Evolutionary conservation across 2,329 filamentous ascomycete genomes (phyloP).

Genomic region (Sphaceloma murrayae): DNA sequence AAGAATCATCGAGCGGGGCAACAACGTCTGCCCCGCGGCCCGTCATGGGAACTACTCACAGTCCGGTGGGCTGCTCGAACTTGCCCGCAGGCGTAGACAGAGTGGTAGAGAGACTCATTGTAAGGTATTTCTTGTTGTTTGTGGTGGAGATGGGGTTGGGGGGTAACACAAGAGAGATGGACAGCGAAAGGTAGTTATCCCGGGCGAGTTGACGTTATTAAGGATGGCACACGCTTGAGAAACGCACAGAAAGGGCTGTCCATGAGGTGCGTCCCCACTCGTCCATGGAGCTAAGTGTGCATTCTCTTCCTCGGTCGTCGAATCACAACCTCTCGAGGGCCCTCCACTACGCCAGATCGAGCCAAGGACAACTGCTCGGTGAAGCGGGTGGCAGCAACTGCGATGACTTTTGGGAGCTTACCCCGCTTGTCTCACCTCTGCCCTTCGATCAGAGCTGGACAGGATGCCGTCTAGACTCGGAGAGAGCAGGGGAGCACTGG

Average conservation of each 20-base stretch:
- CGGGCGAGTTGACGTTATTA: slow-evolving; percentile 7
- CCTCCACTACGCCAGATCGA: slow-evolving; percentile 14
- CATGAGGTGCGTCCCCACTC: slow-evolving; percentile 6
- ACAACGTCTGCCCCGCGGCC: background rate
- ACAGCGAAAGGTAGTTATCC: too few relatives aligned
- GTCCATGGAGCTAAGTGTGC: slow-evolving; percentile 5
- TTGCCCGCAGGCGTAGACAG: slow-evolving; percentile 59
- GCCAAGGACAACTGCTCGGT: slow-evolving; percentile 9
- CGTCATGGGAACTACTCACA: slow-evolving; percentile 34
- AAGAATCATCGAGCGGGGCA: background rate
- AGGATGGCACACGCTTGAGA: slow-evolving; percentile 4
- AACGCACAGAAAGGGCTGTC: background rate
- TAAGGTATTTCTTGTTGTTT: slow-evolving; percentile 21
- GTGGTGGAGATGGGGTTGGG: slow-evolving; percentile 12
- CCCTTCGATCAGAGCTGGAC: background rate
- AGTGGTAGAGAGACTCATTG: slow-evolving; percentile 45
- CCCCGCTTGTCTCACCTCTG: slow-evolving; percentile 10
- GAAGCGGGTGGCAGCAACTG: slow-evolving; percentile 5
- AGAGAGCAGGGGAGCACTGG: background rate
- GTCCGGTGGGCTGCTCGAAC: slow-evolving; percentile 45
- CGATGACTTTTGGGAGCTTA: background rate
- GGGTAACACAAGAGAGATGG: slow-evolving; percentile 22
- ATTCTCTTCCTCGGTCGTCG: background rate
- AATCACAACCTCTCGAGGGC: background rate
- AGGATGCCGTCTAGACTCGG: slow-evolving; percentile 7